Evolutionary conservation across 331 rosid species (phyloP).

Genomic region (Rosa hybrid): DNA sequence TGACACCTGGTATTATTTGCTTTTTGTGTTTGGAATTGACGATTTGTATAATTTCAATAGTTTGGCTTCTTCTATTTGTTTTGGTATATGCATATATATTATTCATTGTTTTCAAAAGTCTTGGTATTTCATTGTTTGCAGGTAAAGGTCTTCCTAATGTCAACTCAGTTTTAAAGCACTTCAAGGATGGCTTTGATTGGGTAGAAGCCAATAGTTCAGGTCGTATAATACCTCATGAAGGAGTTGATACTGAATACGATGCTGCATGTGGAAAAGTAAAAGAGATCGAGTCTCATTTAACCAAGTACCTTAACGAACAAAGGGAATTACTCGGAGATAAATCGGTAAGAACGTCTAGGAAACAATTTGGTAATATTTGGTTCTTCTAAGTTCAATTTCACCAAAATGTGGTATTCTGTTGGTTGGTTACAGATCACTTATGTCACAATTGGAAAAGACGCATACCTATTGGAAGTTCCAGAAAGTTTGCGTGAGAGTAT

Average conservation of each 20-base stretch:
- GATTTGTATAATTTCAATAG: not conserved
- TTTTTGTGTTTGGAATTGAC: not conserved
- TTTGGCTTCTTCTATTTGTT: slow-evolving; percentile 10
- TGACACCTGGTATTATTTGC: slow-evolving; percentile 65
- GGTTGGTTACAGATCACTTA: slow-evolving; percentile 61
- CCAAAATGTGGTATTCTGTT: not conserved
- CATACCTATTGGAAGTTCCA: slow-evolving; percentile 88
- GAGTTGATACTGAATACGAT: slow-evolving; percentile 80
- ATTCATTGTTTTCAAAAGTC: not conserved
- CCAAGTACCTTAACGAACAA: slow-evolving; percentile 67
- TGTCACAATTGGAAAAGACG: slow-evolving; percentile 80
- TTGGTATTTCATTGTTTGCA: slow-evolving; percentile 35
- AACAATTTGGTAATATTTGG: slow-evolving; percentile 19
- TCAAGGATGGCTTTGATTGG: slow-evolving; percentile 97
- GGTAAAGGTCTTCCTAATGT: slow-evolving; percentile 79
- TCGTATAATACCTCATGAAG: slow-evolving; percentile 85
- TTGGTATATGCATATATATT: not conserved
- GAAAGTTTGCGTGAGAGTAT: slow-evolving; percentile 56
- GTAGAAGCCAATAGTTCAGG: slow-evolving; percentile 88
- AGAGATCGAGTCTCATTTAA: slow-evolving; percentile 61
- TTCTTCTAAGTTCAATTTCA: not conserved
- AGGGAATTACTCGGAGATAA: slow-evolving; percentile 59
- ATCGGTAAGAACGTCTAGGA: slow-evolving; percentile 46
- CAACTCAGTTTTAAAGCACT: slow-evolving; percentile 54
- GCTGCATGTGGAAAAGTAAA: slow-evolving; percentile 68